Conservation (phyloP, 1,284 basidiomycete genomes). For the Hymenochaete sp. region DNA sequence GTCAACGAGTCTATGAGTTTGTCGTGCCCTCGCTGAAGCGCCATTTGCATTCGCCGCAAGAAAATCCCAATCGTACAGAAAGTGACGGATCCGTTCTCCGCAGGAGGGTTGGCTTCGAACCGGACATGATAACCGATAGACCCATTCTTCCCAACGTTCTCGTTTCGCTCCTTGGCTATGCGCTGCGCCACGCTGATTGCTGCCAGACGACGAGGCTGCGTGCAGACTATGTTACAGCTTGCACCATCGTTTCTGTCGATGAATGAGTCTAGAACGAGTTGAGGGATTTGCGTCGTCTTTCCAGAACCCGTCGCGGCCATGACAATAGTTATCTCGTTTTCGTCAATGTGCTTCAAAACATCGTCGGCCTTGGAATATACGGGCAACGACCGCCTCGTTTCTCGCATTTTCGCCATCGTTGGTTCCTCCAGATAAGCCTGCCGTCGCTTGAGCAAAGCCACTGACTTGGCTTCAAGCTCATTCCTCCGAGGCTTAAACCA, state of each 20-base stretch:
- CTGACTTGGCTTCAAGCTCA: slow-evolving; percentile 47
- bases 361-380: slow-evolving; percentile 62
- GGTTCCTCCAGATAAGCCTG: slow-evolving; percentile 61
- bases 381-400: slow-evolving; percentile 60
- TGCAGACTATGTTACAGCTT: slow-evolving; percentile 87
- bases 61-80: slow-evolving; percentile 95
- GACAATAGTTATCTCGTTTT: slow-evolving; percentile 84
- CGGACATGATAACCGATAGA: slow-evolving; percentile 90
- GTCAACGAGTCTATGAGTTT: slow-evolving; percentile 73
- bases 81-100: slow-evolving; percentile 79
- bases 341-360: slow-evolving; percentile 61
- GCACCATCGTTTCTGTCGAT: slow-evolving; percentile 76
- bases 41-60: slow-evolving; percentile 79
- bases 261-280: slow-evolving; percentile 82
- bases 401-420: slow-evolving; percentile 57
- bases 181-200: slow-evolving; percentile 91
- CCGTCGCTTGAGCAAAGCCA: slow-evolving; percentile 45
- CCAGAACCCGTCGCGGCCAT: slow-evolving; percentile 96
- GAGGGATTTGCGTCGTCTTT: slow-evolving; percentile 94
- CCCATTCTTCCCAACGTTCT: slow-evolving; percentile 51
- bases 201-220: slow-evolving; percentile 88
- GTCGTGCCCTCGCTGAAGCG: slow-evolving; percentile 42
- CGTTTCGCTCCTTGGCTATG: slow-evolving; percentile 84
- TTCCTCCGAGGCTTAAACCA: slow-evolving; percentile 26
- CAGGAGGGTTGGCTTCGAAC: slow-evolving; percentile 78